Percentiles rank a stretch among this genome's conserved stretches.
These are phyloP conservation scores for Fusarium pseudoanthophilum DNA, from an alignment of 2,329 filamentous ascomycete genomes.

Conservation along the genomic window DNA sequence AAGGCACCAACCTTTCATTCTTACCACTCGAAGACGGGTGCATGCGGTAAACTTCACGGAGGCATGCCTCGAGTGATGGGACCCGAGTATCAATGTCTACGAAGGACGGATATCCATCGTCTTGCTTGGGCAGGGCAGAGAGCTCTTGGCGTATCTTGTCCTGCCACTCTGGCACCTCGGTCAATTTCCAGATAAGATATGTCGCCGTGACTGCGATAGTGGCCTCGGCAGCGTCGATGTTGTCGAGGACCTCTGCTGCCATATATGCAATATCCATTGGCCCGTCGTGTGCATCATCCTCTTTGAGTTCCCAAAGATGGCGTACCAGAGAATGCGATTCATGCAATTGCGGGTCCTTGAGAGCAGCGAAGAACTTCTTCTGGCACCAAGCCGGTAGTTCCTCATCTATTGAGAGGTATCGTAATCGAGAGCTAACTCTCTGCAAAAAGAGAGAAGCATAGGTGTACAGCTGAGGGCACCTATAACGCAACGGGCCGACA, in stretches of 20 bases:
- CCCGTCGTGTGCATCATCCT: neutral
- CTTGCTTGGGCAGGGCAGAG: neutral
- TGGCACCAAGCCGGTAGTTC: neutral
- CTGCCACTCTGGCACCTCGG: neutral
- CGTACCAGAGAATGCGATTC: neutral
- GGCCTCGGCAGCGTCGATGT: neutral
- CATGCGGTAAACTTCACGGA: neutral
- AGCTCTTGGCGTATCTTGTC: neutral
- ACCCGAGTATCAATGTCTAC: neutral
- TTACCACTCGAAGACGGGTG: neutral
- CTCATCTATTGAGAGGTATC: neutral
- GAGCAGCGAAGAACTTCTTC: neutral
- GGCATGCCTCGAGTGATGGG: neutral
- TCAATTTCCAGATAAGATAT: neutral
- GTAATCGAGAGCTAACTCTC: neutral
- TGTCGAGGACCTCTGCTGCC: neutral
- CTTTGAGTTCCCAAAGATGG: neutral
- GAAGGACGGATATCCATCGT: neutral
- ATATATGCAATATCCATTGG: neutral
- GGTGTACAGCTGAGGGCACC: neutral
- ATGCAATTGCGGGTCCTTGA: neutral
- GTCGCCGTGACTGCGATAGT: neutral
- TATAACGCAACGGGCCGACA: neutral
- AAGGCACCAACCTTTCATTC: neutral
- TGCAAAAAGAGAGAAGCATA: neutral